Evolutionary conservation across 768 basidiomycete genomes (phyloP).

Genomic region (Boletus speciosus): DNA sequence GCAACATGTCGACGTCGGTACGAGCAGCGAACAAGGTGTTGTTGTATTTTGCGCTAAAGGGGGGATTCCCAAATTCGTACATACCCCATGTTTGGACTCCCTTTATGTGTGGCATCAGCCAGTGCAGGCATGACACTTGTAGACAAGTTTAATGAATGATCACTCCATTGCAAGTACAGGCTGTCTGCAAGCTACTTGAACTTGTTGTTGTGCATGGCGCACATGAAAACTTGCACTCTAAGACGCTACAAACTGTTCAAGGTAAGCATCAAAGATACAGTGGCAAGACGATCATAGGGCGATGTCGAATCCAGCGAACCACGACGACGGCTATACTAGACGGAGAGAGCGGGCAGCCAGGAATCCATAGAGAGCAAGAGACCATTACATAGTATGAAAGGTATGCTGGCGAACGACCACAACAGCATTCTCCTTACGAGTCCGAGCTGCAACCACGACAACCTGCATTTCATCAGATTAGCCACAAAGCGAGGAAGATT

Average conservation of each 20-base stretch:
- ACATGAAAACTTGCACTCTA: conserved; percentile 1
- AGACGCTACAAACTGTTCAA: background rate
- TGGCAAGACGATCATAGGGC: background rate
- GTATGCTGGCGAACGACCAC: background rate
- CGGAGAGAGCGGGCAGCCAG: background rate
- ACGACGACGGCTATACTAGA: background rate
- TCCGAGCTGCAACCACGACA: conserved; percentile 92
- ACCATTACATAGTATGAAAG: background rate
- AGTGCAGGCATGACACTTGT: background rate
- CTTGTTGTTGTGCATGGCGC: background rate
- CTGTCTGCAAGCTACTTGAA: background rate
- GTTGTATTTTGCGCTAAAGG: conserved; percentile 18
- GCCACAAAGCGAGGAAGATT: background rate
- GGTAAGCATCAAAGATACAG: background rate
- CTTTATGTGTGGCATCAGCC: background rate
- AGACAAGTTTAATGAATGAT: background rate
- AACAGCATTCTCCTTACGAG: conserved; percentile 42
- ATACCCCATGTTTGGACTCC: background rate
- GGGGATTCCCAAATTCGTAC: background rate
- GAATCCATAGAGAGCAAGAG: background rate
- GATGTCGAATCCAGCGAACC: background rate
- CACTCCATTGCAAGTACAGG: background rate
- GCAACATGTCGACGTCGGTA: background rate
- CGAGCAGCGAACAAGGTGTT: conserved; percentile 18
- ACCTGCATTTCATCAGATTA: conserved; percentile 43